Base-by-base conservation (phyloP, 116 monocot species). In the Trichopus zeylanicus region DNA sequence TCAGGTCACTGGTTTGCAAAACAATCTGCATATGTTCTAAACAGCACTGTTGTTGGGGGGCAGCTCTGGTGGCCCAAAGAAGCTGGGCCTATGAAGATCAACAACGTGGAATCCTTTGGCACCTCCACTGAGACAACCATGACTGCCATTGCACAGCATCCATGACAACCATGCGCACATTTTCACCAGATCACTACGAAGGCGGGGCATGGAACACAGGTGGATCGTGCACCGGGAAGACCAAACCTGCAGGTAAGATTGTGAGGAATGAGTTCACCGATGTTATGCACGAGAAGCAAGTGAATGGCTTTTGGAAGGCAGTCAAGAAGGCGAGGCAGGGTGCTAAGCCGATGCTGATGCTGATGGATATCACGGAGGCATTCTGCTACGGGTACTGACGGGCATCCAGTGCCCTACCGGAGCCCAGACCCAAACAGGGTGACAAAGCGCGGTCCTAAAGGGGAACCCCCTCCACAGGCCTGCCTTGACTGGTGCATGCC, bases 1-100 rank as follows among this genome's bases (percentile, higher is more conserved):
- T 92, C 92, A 6, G 92, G 88, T 8, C 92, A 92, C 68, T 92
- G 88, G 92, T 92, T 92, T 52, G 81, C 85, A 29, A 92, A 92
- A 73, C 69, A 74, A 48, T 84, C 88, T 3, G 81, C 76, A 29
- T 92, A 92, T 39, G 54, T 88, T 35, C 73, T 81, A 21, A 76
- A 84, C 31, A 58, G 67, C 28, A 80, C 54, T 11, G 55, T 92
- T 3, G 76, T 92, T 1, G 92, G 92, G 2, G 81, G 88, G 12
- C 84, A 92, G 71, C 75, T 84, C 12, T 84, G 88, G 88, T 82
- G 81, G 83, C 81, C 92, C 5, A 63, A 74, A 32, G 53, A 71
- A 35, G 54, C 67, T 0, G 73, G 64, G 4, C 33, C 31, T 8
- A 92, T 79, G 92, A 28, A 59, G 31, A 52, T 78, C 4, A 78